Evolutionary conservation across 2,329 filamentous ascomycete species (phyloP), one percentile per base, ranked within the genome.

Genomic region (Penicillium sp.): DNA sequence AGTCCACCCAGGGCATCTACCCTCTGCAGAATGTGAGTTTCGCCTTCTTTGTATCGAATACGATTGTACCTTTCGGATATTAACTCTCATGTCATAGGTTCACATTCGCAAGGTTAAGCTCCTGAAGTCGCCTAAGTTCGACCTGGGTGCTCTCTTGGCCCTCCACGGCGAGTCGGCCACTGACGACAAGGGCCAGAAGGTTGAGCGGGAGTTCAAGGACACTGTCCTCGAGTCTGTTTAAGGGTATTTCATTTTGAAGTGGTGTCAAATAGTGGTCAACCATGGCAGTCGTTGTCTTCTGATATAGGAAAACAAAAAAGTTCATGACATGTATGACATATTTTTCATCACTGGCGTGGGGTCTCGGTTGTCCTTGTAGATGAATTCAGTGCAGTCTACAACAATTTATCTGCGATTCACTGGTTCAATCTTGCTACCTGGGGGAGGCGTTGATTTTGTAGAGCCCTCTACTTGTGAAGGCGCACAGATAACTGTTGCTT

Each of bases 81-180:
- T 34, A 18, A 34, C 10, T 8, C 3, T 16, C 16, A 6, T 11
- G 31, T 42, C 22, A 8, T 35, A 97, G 90, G 90, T 97, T 69
- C 93, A 98, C 82, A 95, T 98, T 77, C 90, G 93, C 77, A 98
- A 98, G 85, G 91, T 98, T 70, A 98, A 98, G 86, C 87, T 98
- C 65, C 81, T 98, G 66, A 98, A 98, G 86, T 76, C 85, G 61
- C 93, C 93, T 71, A 98, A 98, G 83, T 97, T 98, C 80, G 93
- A 98, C 72, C 86, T 98, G 61, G 93, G 93, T 76, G 86, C 88
- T 66, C 84, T 98, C 64, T 86, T 98, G 75, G 86, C 86, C 74
- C 86, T 98, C 67, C 93, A 98, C 80, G 93, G 93, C 77, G 93
- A 98, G 82, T 94, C 90, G 56, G 85, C 83, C 69, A 90, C 88